A percentile compares a stretch with the other conserved stretches of the same genome.
These are phyloP conservation scores for Diplogelasinospora grovesii DNA, from an alignment of 495 filamentous ascomycete species.

Conservation along the genomic window DNA sequence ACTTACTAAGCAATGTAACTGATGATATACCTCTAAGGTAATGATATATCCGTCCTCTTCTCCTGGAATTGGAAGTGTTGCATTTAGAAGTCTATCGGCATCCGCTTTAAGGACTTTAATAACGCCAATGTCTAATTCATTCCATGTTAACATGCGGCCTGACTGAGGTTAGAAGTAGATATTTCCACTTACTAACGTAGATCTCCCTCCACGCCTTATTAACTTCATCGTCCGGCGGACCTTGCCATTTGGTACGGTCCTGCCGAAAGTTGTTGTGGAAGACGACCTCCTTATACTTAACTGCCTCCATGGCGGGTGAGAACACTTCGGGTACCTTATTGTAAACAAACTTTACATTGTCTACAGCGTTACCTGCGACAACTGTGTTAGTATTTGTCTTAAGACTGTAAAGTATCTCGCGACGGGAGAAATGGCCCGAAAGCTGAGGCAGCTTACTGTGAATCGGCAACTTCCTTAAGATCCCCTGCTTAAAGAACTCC, in stretches of 20 bases:
- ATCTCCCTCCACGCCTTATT: conserved; percentile 2
- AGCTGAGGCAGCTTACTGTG: not conserved
- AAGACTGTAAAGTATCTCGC: not conserved
- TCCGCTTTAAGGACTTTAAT: conserved; percentile 3
- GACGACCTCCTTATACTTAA: conserved; percentile 4
- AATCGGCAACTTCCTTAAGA: not conserved
- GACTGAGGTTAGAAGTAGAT: not conserved
- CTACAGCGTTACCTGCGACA: not conserved
- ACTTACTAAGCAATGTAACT: conserved; percentile 15
- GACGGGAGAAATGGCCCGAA: not conserved
- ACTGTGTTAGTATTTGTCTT: too few species aligned
- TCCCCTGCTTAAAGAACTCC: not conserved
- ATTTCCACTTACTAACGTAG: not conserved
- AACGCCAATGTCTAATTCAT: not conserved
- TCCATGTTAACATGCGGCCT: too few species aligned
- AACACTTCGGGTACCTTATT: conserved; percentile 2
- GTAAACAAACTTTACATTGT: not conserved
- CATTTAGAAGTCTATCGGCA: conserved; percentile 2
- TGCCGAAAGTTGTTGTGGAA: conserved; percentile 5
- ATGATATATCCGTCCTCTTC: conserved; percentile 6
- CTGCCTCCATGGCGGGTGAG: not conserved
- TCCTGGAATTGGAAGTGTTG: conserved; percentile 3
- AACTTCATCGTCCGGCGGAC: conserved; percentile 4
- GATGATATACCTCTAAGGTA: conserved; percentile 11
- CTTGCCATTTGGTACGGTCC: conserved; percentile 2